A percentile compares a stretch with the other conserved stretches of the same genome.
Evolutionary conservation across 1,284 basidiomycete genomes (phyloP).

Genomic region (Apiotrichum akiyoshidainum): DNA sequence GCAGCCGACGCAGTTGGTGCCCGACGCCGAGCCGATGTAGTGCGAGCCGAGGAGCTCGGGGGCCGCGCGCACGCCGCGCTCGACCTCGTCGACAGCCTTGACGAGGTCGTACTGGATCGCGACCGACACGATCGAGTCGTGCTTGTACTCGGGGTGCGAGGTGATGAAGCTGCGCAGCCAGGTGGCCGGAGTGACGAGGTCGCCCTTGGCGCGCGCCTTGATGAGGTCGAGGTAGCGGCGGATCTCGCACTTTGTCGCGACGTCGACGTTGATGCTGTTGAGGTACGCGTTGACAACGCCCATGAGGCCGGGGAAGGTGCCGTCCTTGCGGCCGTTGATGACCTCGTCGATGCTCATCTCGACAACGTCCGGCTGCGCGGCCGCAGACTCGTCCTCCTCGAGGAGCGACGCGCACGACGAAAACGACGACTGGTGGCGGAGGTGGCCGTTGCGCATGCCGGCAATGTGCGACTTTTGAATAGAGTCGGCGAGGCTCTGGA

Average conservation of each 20-base stretch:
- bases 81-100: constrained; percentile 84
- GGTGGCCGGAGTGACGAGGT: constrained; percentile 80
- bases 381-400: constrained; percentile 21
- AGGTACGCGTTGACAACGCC: constrained; percentile 82
- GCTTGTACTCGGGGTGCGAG: constrained; percentile 82
- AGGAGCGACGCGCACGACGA: constrained; percentile 18
- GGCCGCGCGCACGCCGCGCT: constrained; percentile 64
- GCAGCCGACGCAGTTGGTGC: constrained; percentile 8
- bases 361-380: constrained; percentile 65
- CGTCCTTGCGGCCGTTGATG: constrained; percentile 72
- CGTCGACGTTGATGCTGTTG: constrained; percentile 77
- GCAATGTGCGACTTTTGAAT: neutral
- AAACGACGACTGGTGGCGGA: constrained; percentile 9
- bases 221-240: constrained; percentile 76
- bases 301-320: constrained; percentile 76
- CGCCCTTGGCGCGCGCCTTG: constrained; percentile 73
- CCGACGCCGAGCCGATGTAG: constrained; percentile 37
- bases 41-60: constrained; percentile 58
- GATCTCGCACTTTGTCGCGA: constrained; percentile 64
- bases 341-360: constrained; percentile 92
- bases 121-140: constrained; percentile 83
- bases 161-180: constrained; percentile 93
- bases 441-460: constrained; percentile 17
- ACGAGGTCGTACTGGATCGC: constrained; percentile 95
- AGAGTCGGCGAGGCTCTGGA: neutral